Base-by-base conservation (phyloP, 2,329 filamentous ascomycete genomes). In the Grosmannia penicillata region DNA sequence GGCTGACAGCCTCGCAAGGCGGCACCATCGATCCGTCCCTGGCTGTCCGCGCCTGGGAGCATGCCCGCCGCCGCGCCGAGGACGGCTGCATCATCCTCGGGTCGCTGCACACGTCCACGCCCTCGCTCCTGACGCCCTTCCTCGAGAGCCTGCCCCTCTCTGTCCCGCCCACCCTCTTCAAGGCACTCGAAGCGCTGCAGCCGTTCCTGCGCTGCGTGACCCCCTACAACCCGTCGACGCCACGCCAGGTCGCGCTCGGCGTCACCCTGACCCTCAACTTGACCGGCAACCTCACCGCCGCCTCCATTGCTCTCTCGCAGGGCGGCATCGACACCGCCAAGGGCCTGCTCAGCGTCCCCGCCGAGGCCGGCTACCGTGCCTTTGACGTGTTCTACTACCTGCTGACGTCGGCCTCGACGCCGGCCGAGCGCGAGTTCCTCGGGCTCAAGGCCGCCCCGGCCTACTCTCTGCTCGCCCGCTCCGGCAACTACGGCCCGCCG, bases 371-470 rank as follows among this genome's bases (percentile, higher is more conserved):
- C 11, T 85, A 85, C 57, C 78, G 91, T 45, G 91, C 89, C 4
- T 98, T 98, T 49, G 89, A 98, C 53, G 91, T 93, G 36, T 96
- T 98, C 54, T 96, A 98, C 62, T 96, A 95, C 51, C 74, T 98
- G 1, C 69, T 96, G 30, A 93, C 87, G 0, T 86, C 82, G n/a
- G 82, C 83, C 1, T 93, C 91, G 0, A 91, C 84, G 1, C 76
- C 81, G 4, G 79, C 85, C 2, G 91, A 98, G 60, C 71, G 85
- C 40, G 89, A 96, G 54, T 93, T 87, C 43, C 63, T 98, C 13
- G 77, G 81, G 21, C 70, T 98, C 23, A 82, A 85, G 58, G 67
- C 76, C 8, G 74, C 83, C 3, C 80, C 82, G 4, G 68, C 72
- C 31, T 98, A 96, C 56, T 60, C 75, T 6, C 65, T 98, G 2